phyloP scores from a whole-genome alignment of 805 yeast genomes.

The Osmozyma mogii region DNA sequence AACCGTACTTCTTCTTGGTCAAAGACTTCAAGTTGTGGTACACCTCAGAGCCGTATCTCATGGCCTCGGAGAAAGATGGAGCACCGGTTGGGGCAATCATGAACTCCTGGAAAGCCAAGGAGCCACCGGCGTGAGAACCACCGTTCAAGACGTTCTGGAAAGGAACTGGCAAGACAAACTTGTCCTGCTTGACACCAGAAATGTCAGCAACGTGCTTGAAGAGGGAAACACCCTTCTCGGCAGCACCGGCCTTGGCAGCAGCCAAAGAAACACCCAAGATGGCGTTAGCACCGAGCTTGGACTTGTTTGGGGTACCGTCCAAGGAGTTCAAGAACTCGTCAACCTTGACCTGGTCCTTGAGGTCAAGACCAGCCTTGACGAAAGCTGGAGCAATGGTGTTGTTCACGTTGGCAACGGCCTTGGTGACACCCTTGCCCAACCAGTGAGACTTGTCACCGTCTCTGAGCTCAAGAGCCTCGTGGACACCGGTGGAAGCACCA shows the following conservation, averaged over 20 bases:
- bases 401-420: conserved; percentile 96
- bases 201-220: conserved; percentile 85
- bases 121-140: conserved; percentile 99
- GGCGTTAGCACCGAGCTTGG: conserved; percentile 98
- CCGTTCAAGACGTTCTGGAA: conserved; percentile 99
- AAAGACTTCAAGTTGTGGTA: conserved; percentile 93
- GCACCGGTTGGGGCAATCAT: conserved; percentile 98
- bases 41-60: conserved; percentile 96
- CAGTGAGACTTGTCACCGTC: conserved; percentile 96
- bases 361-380: conserved; percentile 70
- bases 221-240: conserved; percentile 87
- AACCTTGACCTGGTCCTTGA: conserved; percentile 76
- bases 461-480: conserved; percentile 97
- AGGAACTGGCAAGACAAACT: conserved; percentile 96
- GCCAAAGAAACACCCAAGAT: conserved; percentile 97
- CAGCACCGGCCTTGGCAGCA: conserved; percentile 97
- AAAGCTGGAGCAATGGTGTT: conserved; percentile 91
- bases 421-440: conserved; percentile 97
- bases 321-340: conserved; percentile 80
- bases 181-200: conserved; percentile 62
- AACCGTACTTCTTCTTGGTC: conserved; percentile 93
- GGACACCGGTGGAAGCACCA: conserved; percentile 99
- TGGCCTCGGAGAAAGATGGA: conserved; percentile 84
- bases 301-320: conserved; percentile 97
- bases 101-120: conserved; percentile 98